These are phyloP conservation scores for Ceratocystis cacaofunesta DNA, from an alignment of 2,329 filamentous ascomycete genomes.

Conservation along the genomic window DNA sequence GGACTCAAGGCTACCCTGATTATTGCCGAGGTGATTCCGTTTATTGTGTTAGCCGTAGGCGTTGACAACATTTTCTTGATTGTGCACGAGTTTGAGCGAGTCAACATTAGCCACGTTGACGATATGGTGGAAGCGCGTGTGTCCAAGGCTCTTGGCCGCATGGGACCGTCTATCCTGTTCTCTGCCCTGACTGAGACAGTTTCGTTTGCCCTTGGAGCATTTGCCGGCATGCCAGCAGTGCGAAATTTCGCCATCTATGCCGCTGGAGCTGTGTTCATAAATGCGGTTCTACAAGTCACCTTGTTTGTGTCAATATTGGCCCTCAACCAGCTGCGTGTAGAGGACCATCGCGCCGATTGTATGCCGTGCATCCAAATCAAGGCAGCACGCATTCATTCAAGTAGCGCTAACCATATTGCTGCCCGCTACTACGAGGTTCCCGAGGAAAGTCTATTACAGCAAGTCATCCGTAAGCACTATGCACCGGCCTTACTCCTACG, in stretches of 20 bases:
- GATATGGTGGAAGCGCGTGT: constrained; percentile 75
- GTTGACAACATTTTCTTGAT: constrained; percentile 99
- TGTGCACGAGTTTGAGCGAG: constrained; percentile 91
- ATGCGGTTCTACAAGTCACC: constrained; percentile 89
- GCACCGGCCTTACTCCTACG: constrained; percentile 68
- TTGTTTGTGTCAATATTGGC: constrained; percentile 90
- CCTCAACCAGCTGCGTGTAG: constrained; percentile 80
- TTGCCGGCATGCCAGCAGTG: constrained; percentile 95
- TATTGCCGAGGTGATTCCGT: constrained; percentile 96
- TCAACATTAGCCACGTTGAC: constrained; percentile 84
- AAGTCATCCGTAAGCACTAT: constrained; percentile 81
- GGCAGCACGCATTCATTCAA: constrained; percentile 52
- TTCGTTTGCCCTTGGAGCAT: constrained; percentile 80
- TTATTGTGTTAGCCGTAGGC: constrained; percentile 87
- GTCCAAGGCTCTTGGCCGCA: constrained; percentile 76
- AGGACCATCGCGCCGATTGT: constrained; percentile 78
- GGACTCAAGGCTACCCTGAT: constrained; percentile 93
- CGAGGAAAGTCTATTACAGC: constrained; percentile 70
- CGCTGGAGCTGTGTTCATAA: constrained; percentile 90
- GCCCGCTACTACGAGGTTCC: constrained; percentile 53
- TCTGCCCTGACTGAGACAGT: constrained; percentile 91
- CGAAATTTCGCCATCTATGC: constrained; percentile 95
- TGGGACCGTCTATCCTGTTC: constrained; percentile 91
- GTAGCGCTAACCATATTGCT: constrained; percentile 35
- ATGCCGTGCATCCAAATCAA: constrained; percentile 77